These are phyloP conservation scores for Tremella fuciformis DNA, from an alignment of 768 basidiomycete genomes.

Conservation along the genomic window DNA sequence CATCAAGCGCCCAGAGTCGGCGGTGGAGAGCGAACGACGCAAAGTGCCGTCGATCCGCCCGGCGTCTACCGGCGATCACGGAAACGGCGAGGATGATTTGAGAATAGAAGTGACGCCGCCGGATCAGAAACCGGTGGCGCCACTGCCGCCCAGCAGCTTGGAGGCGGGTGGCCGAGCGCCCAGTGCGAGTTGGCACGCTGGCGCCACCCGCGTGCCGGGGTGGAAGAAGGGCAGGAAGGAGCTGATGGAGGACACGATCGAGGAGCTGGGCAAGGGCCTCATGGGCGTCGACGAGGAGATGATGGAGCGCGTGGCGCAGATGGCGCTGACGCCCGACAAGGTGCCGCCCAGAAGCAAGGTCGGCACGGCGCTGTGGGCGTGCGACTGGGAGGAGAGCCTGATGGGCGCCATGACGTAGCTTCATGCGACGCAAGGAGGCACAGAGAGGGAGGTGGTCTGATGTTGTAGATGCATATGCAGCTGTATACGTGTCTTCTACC, in stretches of 20 bases:
- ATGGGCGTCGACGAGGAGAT: conserved; percentile 1
- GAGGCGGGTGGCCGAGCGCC: not conserved
- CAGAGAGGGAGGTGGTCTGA: not conserved
- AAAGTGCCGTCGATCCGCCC: not conserved
- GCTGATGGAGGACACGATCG: conserved; percentile 40
- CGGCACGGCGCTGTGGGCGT: too few relatives aligned
- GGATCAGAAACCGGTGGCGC: conserved; percentile 5
- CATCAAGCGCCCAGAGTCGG: not conserved
- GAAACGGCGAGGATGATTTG: not conserved
- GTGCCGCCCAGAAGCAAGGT: too few relatives aligned
- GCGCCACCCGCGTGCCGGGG: conserved; percentile 26
- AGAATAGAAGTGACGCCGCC: conserved; percentile 19
- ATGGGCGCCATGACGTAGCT: too few relatives aligned
- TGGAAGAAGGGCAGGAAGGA: conserved; percentile 43
- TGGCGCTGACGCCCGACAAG: too few relatives aligned
- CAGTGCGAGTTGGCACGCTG: conserved; percentile 31
- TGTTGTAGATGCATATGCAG: conserved; percentile 7
- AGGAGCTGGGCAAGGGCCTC: conserved; percentile 21
- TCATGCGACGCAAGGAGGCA: too few relatives aligned
- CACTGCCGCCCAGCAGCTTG: not conserved
- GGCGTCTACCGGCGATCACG: not conserved
- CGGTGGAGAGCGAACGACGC: too few relatives aligned
- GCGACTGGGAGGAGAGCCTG: too few relatives aligned
- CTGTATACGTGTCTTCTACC: not conserved
- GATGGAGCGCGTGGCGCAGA: not conserved